phyloP scores from a whole-genome alignment of 2,329 filamentous ascomycete species.

The Colletotrichum spinosum region DNA sequence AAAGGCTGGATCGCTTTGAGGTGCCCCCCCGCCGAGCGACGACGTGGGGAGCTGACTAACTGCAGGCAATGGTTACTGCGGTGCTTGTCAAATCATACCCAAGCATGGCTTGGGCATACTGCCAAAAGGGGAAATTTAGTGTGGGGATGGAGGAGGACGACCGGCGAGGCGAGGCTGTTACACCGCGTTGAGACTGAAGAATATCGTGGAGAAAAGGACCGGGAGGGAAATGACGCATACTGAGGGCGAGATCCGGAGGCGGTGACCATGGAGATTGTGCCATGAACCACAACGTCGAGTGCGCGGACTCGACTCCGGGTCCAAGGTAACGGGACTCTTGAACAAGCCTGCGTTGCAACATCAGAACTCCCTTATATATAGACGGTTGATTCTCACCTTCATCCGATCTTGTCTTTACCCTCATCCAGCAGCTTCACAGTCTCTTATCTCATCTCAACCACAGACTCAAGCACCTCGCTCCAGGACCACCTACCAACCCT shows the following conservation, averaged over 20 bases:
- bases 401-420: background rate
- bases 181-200: background rate
- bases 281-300: background rate
- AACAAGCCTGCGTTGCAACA: background rate
- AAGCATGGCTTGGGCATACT: slow-evolving; percentile 1
- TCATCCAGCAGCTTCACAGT: slow-evolving; percentile 32
- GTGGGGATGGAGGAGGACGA: background rate
- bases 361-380: slow-evolving; percentile 16
- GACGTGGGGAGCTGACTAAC: slow-evolving; percentile 27
- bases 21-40: background rate
- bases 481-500: background rate
- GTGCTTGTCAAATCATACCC: slow-evolving; percentile 5
- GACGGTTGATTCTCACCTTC: background rate
- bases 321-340: background rate
- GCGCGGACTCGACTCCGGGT: slow-evolving; percentile 9
- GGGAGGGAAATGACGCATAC: slow-evolving; percentile 1
- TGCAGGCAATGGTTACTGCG: background rate
- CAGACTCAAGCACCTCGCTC: slow-evolving; percentile 19
- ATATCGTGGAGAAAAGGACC: background rate
- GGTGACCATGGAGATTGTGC: background rate
- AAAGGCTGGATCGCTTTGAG: slow-evolving; percentile 2
- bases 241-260: background rate
- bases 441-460: slow-evolving; percentile 1
- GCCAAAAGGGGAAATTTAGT: slow-evolving; percentile 14
- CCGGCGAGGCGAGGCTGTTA: background rate